Base-by-base conservation (phyloP, 352 stramenopile species). In the Globisporangium camurandrum region DNA sequence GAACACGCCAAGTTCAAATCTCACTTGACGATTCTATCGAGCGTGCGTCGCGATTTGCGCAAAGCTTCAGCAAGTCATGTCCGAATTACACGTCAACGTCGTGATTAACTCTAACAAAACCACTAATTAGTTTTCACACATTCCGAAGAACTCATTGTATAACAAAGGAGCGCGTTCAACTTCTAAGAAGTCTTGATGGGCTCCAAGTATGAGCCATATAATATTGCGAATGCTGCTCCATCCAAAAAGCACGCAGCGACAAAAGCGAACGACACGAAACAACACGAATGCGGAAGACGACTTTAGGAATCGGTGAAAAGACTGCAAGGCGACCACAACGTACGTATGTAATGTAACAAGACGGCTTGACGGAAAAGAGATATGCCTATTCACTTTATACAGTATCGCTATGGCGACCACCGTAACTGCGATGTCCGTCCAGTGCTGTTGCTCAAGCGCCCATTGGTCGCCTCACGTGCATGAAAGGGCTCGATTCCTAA, bases 321-420 rank as follows among this genome's bases (percentile, higher is more conserved):
- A 3, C 34, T 73, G 12, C 51, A 73, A 14, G 19, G 28, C 10
- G 7, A 20, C 14, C 16, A 37, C 7, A 40, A 41, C 5, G 37
- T 57, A 1, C 44, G 58, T 4, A 68, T 69, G 19, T 62, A 67
- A 42, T 44, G 37, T 20, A 71, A 73, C 28, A 17, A 22, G 23
- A 54, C 48, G 17, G 59, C 42, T 2, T 71, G 62, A 59, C 71
- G 55, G 52, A 64, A 69, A 42, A 50, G 30, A 12, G n/a, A 66
- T 2, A 30, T 74, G 0, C 60, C 56, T 14, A 47, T 65, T 14
- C 42, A 30, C 17, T 68, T 71, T 19, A 20, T 60, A 0, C 27
- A 54, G 10, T 59, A 59, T 38, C 41, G 56, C 37, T 67, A 65
- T 19, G 45, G 47, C 7, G 44, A 56, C 3, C 27, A 41, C 11